These are phyloP conservation scores for Gossypium stocksii DNA, from an alignment of 345 rosid species.

Conservation along the genomic window DNA sequence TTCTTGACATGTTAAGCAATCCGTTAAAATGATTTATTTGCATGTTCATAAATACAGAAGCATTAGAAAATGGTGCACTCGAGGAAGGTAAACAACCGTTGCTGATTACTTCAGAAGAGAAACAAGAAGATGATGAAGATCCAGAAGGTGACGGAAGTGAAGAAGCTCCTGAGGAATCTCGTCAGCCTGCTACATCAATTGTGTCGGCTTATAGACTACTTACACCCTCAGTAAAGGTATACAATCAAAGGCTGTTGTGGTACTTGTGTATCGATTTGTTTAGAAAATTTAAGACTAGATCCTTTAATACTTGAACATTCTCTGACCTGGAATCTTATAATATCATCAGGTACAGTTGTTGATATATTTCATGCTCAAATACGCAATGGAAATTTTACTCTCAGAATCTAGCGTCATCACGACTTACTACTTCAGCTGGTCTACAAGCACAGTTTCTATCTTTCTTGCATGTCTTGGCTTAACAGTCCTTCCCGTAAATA, in stretches of 20 bases:
- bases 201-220: slow-evolving; percentile 76
- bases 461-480: slow-evolving; percentile 89
- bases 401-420: slow-evolving; percentile 95
- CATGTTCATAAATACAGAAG: slow-evolving; percentile 30
- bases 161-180: slow-evolving; percentile 63
- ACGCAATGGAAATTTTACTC: slow-evolving; percentile 84
- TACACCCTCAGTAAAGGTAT: slow-evolving; percentile 96
- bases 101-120: slow-evolving; percentile 50
- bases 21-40: slow-evolving; percentile 12
- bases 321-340: slow-evolving; percentile 9
- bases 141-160: slow-evolving; percentile 63
- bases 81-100: slow-evolving; percentile 81
- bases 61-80: slow-evolving; percentile 44
- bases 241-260: not conserved
- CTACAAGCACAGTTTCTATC: slow-evolving; percentile 77
- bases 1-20: not conserved
- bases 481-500: slow-evolving; percentile 90
- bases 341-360: slow-evolving; percentile 76
- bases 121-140: slow-evolving; percentile 49
- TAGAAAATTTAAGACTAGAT: not conserved
- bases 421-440: slow-evolving; percentile 81
- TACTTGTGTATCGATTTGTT: not conserved
- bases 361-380: slow-evolving; percentile 98
- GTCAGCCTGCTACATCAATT: slow-evolving; percentile 66
- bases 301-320: not conserved